A percentile compares a stretch with the other conserved stretches of the same genome.
phyloP scores from a whole-genome alignment of 2,329 filamentous ascomycete species.

The Apiospora phragmitis region DNA sequence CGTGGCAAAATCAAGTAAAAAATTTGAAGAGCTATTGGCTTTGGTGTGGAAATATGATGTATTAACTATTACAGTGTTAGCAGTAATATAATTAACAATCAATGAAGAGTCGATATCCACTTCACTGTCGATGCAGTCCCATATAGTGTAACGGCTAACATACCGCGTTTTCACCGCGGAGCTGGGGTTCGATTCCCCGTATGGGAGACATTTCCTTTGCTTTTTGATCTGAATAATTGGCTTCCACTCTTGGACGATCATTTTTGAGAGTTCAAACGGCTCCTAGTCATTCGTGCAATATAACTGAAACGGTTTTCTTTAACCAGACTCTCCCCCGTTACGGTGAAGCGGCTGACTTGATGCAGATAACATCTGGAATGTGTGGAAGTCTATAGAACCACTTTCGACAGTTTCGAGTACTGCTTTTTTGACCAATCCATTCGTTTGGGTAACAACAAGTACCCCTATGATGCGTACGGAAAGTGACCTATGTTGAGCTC shows the following conservation, averaged over 20 bases:
- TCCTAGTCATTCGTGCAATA: not conserved
- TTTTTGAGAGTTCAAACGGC: not conserved
- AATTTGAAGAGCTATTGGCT: too few species aligned
- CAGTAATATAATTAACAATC: too few species aligned
- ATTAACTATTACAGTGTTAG: too few species aligned
- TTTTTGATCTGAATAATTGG: too few species aligned
- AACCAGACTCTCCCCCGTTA: too few species aligned
- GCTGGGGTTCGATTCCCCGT: constrained; percentile 21
- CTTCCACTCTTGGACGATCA: not conserved
- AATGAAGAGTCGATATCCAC: too few species aligned
- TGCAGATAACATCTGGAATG: not conserved
- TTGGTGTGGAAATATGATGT: too few species aligned
- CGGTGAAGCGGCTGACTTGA: not conserved
- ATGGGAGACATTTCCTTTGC: constrained; percentile 10
- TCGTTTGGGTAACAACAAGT: not conserved
- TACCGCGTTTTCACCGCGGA: constrained; percentile 19
- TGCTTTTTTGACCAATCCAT: not conserved
- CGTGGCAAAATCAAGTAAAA: too few species aligned
- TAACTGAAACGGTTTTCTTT: not conserved
- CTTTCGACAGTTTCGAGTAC: too few species aligned
- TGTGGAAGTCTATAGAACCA: not conserved
- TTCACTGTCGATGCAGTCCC: constrained; percentile 13
- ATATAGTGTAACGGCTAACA: constrained; percentile 20
- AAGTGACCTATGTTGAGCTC: not conserved
- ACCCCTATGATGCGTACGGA: not conserved